These are phyloP conservation scores for Macroventuria anomochaeta DNA, from an alignment of 2,329 filamentous ascomycete species.

Conservation along the genomic window DNA sequence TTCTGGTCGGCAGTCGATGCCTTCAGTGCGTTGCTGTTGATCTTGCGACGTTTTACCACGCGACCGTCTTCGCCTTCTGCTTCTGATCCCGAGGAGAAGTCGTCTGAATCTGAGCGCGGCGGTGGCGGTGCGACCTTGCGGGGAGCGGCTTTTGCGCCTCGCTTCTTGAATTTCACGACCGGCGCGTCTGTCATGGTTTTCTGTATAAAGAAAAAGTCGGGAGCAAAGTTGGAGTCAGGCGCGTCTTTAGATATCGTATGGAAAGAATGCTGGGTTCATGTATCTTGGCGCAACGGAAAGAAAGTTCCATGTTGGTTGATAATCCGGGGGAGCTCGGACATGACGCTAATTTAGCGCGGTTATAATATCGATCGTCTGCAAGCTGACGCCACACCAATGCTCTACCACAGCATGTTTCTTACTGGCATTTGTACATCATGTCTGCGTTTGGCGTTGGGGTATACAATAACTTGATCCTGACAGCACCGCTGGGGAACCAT, in stretches of 20 bases:
- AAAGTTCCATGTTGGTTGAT: constrained; percentile 15
- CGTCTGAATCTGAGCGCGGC: constrained; percentile 56
- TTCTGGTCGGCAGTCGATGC: constrained; percentile 66
- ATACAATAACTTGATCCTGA: not conserved
- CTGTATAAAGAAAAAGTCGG: not conserved
- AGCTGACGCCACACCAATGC: constrained; percentile 2
- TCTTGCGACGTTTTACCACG: constrained; percentile 79
- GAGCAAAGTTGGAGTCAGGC: no score
- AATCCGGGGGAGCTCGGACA: constrained; percentile 15
- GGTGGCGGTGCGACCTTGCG: constrained; percentile 85
- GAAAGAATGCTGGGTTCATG: not conserved
- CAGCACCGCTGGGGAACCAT: no score
- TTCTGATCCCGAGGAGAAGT: constrained; percentile 74
- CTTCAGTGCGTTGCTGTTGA: constrained; percentile 68
- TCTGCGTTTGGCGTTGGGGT: not conserved
- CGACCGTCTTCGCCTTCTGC: constrained; percentile 71
- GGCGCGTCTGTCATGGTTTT: constrained; percentile 51
- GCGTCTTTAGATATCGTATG: not conserved
- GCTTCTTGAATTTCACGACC: constrained; percentile 83
- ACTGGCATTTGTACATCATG: not conserved
- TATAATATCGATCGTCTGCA: not conserved
- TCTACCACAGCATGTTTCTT: not conserved
- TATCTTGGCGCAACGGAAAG: constrained; percentile 1
- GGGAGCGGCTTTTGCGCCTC: constrained; percentile 76
- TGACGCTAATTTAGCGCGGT: constrained; percentile 6